A percentile compares a stretch with the other conserved stretches of the same genome.
phyloP scores from a whole-genome alignment of 805 yeast genomes.

The Candida mattraensis region DNA sequence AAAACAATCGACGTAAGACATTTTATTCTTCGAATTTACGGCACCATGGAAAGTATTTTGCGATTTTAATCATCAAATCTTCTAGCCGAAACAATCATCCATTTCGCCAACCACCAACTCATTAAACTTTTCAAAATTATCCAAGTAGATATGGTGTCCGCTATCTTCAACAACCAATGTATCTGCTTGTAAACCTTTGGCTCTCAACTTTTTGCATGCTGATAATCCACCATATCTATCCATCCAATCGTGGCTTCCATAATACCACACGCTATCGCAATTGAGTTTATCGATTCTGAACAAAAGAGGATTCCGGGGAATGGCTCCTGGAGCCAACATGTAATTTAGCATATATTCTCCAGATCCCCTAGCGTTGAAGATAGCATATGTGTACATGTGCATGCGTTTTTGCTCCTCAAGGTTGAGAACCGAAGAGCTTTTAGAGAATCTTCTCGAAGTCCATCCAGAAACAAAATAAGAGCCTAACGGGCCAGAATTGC shows the following conservation, averaged over 20 bases:
- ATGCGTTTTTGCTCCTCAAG: constrained; percentile 48
- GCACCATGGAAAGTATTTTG: too few relatives aligned
- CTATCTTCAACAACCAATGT: constrained; percentile 45
- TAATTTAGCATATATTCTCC: constrained; percentile 91
- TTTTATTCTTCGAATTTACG: too few relatives aligned
- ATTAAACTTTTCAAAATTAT: constrained; percentile 58
- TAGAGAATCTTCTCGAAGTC: constrained; percentile 79
- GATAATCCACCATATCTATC: constrained; percentile 48
- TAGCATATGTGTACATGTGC: constrained; percentile 79
- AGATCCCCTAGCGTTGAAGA: constrained; percentile 84
- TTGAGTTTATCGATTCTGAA: constrained; percentile 49
- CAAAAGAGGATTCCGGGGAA: constrained; percentile 73
- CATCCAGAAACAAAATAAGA: constrained; percentile 86
- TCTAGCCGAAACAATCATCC: constrained; percentile 28
- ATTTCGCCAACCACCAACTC: constrained; percentile 50
- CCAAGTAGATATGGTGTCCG: constrained; percentile 82
- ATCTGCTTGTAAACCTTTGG: constrained; percentile 21
- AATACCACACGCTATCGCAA: constrained; percentile 76
- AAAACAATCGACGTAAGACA: neutral
- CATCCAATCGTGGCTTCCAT: constrained; percentile 78
- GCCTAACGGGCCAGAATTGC: constrained; percentile 79
- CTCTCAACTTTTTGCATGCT: constrained; percentile 38
- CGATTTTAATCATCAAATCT: too few relatives aligned
- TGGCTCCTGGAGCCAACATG: constrained; percentile 87
- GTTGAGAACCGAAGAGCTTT: constrained; percentile 36